These are phyloP conservation scores for Silene noctiflora DNA, from an alignment of 179 eudicot species.

Conservation along the genomic window DNA sequence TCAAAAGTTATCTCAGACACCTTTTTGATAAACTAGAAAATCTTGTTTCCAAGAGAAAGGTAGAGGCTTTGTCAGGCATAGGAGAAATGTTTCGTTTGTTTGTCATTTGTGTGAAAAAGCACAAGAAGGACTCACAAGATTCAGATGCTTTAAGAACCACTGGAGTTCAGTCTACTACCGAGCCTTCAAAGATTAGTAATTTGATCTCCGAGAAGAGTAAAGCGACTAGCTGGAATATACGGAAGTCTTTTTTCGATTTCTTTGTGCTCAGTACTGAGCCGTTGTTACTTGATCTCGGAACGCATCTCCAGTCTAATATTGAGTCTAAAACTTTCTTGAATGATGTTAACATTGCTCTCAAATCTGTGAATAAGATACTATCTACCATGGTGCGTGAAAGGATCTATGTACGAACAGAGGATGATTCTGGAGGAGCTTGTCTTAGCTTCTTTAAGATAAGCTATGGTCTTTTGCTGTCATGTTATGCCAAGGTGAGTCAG, in stretches of 20 bases:
- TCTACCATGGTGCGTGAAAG: constrained; percentile 49
- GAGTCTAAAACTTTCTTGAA: constrained; percentile 34
- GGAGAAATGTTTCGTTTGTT: constrained; percentile 75
- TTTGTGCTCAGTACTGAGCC: constrained; percentile 74
- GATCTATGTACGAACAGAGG: constrained; percentile 65
- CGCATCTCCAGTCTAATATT: constrained; percentile 38
- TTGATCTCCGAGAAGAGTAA: constrained; percentile 32
- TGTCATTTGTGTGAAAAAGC: constrained; percentile 54
- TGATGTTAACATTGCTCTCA: constrained; percentile 40
- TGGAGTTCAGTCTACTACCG: constrained; percentile 26
- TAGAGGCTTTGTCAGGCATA: constrained; percentile 47
- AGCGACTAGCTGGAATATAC: constrained; percentile 37
- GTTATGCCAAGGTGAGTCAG: constrained; percentile 41
- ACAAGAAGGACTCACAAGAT: constrained; percentile 41
- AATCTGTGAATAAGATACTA: constrained; percentile 55
- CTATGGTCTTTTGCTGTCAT: constrained; percentile 47
- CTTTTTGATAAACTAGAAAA: constrained; percentile 70
- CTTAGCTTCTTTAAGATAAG: constrained; percentile 60
- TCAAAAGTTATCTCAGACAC: constrained; percentile 88
- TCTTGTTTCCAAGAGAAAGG: constrained; percentile 54
- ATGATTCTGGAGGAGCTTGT: constrained; percentile 66
- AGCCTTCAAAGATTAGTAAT: constrained; percentile 22
- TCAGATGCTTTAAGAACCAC: constrained; percentile 33
- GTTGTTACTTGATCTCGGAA: constrained; percentile 45
- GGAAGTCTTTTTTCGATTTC: constrained; percentile 67